These are phyloP conservation scores for Cymbopogon flexuosus DNA, from an alignment of 202 grass and related monocot genomes.

Conservation along the genomic window DNA sequence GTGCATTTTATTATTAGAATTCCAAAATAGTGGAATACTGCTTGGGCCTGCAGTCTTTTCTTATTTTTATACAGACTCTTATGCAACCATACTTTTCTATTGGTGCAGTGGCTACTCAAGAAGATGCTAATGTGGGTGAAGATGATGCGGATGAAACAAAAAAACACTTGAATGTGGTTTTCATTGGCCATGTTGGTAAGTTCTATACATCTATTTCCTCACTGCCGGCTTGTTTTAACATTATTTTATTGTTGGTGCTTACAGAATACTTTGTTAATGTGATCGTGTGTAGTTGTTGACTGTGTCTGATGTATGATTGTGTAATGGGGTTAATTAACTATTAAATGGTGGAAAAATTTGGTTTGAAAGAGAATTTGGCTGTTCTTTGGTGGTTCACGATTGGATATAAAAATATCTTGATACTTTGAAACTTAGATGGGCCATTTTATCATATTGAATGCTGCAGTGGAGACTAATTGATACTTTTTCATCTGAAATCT, in stretches of 20 bases:
- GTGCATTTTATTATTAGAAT: neutral
- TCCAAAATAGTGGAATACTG: neutral
- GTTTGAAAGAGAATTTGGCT: neutral
- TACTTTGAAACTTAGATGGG: neutral
- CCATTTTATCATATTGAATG: neutral
- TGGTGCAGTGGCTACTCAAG: too few relatives aligned
- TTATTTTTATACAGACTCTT: neutral
- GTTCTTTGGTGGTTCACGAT: neutral
- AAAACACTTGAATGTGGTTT: constrained; percentile 90
- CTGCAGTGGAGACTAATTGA: neutral
- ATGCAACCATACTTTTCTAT: neutral
- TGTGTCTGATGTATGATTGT: neutral
- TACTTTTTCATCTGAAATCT: neutral
- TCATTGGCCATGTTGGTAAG: constrained; percentile 97
- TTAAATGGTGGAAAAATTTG: neutral
- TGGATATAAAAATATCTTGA: neutral
- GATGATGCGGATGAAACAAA: constrained; percentile 43
- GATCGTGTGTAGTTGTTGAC: neutral
- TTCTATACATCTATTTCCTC: constrained; percentile 12
- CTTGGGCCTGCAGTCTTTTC: neutral
- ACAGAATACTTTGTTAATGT: neutral
- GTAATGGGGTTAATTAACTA: neutral
- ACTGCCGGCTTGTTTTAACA: neutral
- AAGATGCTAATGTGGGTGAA: too few relatives aligned
- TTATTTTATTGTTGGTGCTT: neutral